These are phyloP conservation scores for Mucor irregularis DNA, from an alignment of 371 early-diverging fungal species.

Conservation along the genomic window DNA sequence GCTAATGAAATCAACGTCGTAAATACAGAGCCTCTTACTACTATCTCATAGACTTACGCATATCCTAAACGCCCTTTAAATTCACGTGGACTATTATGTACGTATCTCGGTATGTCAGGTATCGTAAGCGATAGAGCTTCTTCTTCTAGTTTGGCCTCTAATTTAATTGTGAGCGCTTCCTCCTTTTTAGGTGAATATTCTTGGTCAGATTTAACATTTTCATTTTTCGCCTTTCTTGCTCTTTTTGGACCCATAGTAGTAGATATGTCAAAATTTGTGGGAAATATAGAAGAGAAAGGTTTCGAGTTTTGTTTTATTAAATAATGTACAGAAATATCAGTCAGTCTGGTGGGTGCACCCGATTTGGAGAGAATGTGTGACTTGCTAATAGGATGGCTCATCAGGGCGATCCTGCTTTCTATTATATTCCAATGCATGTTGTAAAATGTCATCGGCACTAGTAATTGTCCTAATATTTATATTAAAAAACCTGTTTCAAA, in stretches of 20 bases:
- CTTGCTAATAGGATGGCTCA: slow-evolving; percentile 4
- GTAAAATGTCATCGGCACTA: slow-evolving; percentile 47
- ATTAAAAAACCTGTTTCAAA: neutral
- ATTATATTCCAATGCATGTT: slow-evolving; percentile 36
- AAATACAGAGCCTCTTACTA: neutral
- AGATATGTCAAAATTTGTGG: too few species aligned
- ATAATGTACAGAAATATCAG: slow-evolving; percentile 1
- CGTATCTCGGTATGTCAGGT: slow-evolving; percentile 4
- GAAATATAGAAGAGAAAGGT: neutral
- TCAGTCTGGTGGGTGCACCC: neutral
- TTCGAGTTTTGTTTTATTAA: neutral
- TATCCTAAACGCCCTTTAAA: slow-evolving; percentile 29
- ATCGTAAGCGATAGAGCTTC: neutral
- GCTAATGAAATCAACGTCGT: neutral
- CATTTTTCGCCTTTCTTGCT: neutral
- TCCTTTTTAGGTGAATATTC: neutral
- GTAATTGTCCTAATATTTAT: slow-evolving; percentile 33
- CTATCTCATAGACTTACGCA: slow-evolving; percentile 8
- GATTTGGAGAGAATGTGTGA: slow-evolving; percentile 7
- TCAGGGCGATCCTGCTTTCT: slow-evolving; percentile 11
- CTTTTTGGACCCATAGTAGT: neutral
- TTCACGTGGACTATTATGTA: slow-evolving; percentile 16
- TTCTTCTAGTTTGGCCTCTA: neutral
- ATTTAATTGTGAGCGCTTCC: neutral
- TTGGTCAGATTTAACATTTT: neutral